A percentile compares a stretch with the other conserved stretches of the same genome.
phyloP scores from a whole-genome alignment of 257 asterid genomes.

The Pogostemon cablin region DNA sequence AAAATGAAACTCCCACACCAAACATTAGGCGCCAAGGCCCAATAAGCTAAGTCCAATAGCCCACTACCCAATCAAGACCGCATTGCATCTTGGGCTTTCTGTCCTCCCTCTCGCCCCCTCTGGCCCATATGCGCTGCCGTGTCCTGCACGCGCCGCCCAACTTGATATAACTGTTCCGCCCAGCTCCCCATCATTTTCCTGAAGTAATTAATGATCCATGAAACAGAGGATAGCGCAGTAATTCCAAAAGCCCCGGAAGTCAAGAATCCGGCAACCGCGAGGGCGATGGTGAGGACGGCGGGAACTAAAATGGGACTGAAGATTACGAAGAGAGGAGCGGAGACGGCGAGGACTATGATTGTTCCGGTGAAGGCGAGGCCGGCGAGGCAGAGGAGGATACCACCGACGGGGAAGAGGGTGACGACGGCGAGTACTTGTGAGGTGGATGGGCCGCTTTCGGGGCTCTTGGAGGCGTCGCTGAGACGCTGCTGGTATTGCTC shows the following conservation, averaged over 20 bases:
- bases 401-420: conserved; percentile 69
- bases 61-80: conserved; percentile 22
- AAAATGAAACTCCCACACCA: neutral
- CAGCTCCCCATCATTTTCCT: conserved; percentile 40
- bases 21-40: conserved; percentile 16
- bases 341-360: conserved; percentile 48
- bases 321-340: conserved; percentile 57
- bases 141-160: conserved; percentile 52
- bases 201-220: conserved; percentile 64
- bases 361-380: conserved; percentile 61
- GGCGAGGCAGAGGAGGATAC: conserved; percentile 55
- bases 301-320: conserved; percentile 80
- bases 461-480: conserved; percentile 19
- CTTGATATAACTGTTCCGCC: conserved; percentile 50
- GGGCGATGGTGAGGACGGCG: conserved; percentile 48
- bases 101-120: conserved; percentile 45
- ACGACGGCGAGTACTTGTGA: conserved; percentile 56
- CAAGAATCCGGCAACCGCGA: conserved; percentile 60
- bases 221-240: conserved; percentile 68
- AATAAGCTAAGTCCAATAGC: neutral
- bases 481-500: conserved; percentile 33
- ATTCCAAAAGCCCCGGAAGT: conserved; percentile 74
- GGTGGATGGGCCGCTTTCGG: conserved; percentile 46
- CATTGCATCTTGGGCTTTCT: conserved; percentile 40
- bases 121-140: conserved; percentile 47